phyloP scores from a whole-genome alignment of 2,329 filamentous ascomycete genomes.

The Lasiodiplodia sp. region DNA sequence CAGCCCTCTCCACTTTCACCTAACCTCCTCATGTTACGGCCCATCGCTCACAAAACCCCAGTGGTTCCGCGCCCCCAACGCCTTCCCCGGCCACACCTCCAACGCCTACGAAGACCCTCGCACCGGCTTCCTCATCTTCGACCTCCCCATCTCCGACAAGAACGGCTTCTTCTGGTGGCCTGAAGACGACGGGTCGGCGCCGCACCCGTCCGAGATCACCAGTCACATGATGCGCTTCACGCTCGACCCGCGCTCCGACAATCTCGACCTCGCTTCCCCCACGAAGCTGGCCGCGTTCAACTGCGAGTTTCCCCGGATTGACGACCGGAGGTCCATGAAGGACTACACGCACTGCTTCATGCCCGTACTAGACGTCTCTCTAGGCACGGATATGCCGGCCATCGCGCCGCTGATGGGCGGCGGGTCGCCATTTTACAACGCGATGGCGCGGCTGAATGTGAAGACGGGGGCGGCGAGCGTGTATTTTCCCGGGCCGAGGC shows the following conservation, averaged over 20 bases:
- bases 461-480: constrained; percentile 48
- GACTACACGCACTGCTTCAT: constrained; percentile 51
- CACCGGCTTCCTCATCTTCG: constrained; percentile 41
- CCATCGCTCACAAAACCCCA: background rate
- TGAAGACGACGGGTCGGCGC: constrained; percentile 45
- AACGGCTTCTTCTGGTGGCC: constrained; percentile 56
- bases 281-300: constrained; percentile 42
- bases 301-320: constrained; percentile 60
- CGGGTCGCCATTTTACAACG: constrained; percentile 52
- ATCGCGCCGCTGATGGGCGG: constrained; percentile 43
- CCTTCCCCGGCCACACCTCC: constrained; percentile 47
- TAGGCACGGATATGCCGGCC: constrained; percentile 40
- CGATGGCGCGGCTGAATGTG: constrained; percentile 53
- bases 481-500: constrained; percentile 54
- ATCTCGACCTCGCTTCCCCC: constrained; percentile 37
- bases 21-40: background rate
- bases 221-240: constrained; percentile 35
- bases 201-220: constrained; percentile 36
- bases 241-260: constrained; percentile 36
- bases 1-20: background rate
- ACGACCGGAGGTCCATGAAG: constrained; percentile 54
- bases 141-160: constrained; percentile 47
- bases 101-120: constrained; percentile 48
- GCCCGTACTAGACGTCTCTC: constrained; percentile 52
- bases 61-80: constrained; percentile 49